Evolutionary conservation across 305 asterid genomes (phyloP).

Genomic region (Solanum hybrid): DNA sequence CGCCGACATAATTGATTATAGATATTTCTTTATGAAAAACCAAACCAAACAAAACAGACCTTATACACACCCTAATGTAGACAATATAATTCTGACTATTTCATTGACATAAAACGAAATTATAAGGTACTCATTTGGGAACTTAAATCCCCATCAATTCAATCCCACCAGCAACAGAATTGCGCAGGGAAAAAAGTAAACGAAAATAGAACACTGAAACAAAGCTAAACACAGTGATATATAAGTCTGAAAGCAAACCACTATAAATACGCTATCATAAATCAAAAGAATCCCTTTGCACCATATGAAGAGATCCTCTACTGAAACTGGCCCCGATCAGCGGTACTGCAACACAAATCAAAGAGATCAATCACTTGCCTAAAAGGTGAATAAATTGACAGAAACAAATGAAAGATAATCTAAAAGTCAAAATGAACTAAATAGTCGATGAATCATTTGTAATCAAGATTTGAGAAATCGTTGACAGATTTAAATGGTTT

Average conservation of each 20-base stretch:
- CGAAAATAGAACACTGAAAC: not conserved
- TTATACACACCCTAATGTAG: not conserved
- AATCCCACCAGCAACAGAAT: not conserved
- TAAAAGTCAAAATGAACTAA: too few relatives aligned
- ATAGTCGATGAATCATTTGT: not conserved
- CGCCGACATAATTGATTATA: too few relatives aligned
- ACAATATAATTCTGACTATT: not conserved
- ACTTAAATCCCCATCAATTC: not conserved
- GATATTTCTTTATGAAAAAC: too few relatives aligned
- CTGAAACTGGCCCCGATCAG: not conserved
- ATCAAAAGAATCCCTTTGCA: not conserved
- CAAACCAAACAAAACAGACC: not conserved
- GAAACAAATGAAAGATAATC: not conserved
- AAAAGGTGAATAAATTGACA: not conserved
- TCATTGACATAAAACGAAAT: not conserved
- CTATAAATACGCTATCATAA: not conserved
- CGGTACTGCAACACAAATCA: not conserved
- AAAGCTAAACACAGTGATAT: not conserved
- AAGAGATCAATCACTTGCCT: not conserved
- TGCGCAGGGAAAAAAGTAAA: not conserved
- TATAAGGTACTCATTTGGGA: not conserved
- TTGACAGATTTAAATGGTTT: not conserved
- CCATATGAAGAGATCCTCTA: not conserved
- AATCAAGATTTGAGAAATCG: not conserved
- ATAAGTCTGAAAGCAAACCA: not conserved